Evolutionary conservation across 192 early-diverging fungal genomes (phyloP).

Genomic region (Coemansia sp.): DNA sequence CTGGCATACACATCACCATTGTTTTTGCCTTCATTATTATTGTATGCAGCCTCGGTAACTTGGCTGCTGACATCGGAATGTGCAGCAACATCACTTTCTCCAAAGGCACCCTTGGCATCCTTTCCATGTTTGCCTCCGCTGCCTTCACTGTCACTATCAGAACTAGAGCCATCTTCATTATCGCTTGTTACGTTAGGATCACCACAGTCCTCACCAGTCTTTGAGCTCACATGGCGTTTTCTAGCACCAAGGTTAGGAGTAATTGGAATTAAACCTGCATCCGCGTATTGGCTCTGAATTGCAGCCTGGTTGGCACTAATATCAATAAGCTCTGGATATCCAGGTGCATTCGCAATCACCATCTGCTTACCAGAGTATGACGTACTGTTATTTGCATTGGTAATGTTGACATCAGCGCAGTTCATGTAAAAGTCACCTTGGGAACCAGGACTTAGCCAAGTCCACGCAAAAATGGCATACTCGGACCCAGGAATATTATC

Average conservation of each 20-base stretch:
- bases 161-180: background rate
- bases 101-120: background rate
- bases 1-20: background rate
- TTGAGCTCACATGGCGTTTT: constrained; percentile 4
- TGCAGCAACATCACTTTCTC: background rate
- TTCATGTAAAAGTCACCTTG: constrained; percentile 64
- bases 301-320: background rate
- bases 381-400: background rate
- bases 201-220: constrained; percentile 7
- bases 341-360: constrained; percentile 17
- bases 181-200: background rate
- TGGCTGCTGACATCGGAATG: background rate
- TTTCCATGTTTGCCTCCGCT: background rate
- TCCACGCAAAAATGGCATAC: constrained; percentile 62
- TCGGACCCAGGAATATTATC: constrained; percentile 44
- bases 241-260: constrained; percentile 17
- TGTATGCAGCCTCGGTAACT: background rate
- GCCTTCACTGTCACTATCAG: background rate
- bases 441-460: constrained; percentile 60
- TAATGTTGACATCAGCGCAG: constrained; percentile 22
- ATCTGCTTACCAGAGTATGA: constrained; percentile 18
- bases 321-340: background rate
- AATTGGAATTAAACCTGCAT: background rate
- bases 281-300: constrained; percentile 1
- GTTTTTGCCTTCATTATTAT: background rate